phyloP scores from a whole-genome alignment of 2,329 filamentous ascomycete genomes.

The Penicillium italicum region DNA sequence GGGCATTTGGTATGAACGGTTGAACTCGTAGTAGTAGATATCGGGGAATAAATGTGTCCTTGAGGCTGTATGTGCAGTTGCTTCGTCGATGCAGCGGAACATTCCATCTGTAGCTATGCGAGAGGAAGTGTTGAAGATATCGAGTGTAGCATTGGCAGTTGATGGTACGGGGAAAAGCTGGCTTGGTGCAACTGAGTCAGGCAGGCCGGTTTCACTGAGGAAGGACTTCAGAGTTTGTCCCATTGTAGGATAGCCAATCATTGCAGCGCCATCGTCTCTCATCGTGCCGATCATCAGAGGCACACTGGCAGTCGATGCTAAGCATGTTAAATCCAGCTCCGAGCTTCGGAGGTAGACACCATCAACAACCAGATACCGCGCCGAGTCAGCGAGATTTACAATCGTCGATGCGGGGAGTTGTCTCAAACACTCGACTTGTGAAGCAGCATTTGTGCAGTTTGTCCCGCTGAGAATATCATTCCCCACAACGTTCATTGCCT shows the following conservation, averaged over 20 bases:
- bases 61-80: conserved; percentile 53
- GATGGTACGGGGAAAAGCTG: conserved; percentile 40
- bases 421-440: conserved; percentile 50
- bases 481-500: conserved; percentile 50
- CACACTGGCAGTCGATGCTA: conserved; percentile 16
- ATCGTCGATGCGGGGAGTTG: conserved; percentile 12
- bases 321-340: conserved; percentile 14
- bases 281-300: conserved; percentile 23
- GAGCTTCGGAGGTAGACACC: conserved; percentile 16
- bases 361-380: conserved; percentile 23
- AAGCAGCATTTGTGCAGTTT: conserved; percentile 49
- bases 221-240: conserved; percentile 45
- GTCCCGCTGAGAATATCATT: conserved; percentile 51
- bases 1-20: conserved; percentile 50
- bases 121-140: conserved; percentile 55
- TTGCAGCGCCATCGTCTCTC: conserved; percentile 41
- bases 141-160: conserved; percentile 51
- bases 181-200: conserved; percentile 11
- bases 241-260: conserved; percentile 44
- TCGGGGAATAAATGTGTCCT: conserved; percentile 45
- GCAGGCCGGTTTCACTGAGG: conserved; percentile 34
- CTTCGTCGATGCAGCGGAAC: conserved; percentile 59
- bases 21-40: conserved; percentile 60
- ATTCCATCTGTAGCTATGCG: conserved; percentile 57
- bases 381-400: conserved; percentile 4